Percentiles rank a stretch among this genome's conserved stretches.
Evolutionary conservation across 331 rosid species (phyloP).

Genomic region (Quercus tomentella): DNA sequence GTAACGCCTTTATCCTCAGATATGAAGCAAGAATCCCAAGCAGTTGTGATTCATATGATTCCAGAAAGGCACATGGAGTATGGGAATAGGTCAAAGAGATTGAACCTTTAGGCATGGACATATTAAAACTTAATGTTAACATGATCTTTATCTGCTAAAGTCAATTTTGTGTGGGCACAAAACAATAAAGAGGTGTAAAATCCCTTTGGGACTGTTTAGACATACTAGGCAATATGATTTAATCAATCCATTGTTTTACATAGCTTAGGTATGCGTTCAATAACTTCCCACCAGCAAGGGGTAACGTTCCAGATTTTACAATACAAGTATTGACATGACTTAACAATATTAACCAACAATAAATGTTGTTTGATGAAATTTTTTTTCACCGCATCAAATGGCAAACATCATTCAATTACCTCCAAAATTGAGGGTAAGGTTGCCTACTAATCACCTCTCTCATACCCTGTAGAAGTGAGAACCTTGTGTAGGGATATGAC

Average conservation of each 20-base stretch:
- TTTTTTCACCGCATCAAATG: background rate
- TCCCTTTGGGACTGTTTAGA: background rate
- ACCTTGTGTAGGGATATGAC: too few relatives aligned
- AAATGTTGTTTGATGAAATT: background rate
- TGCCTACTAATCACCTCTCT: too few relatives aligned
- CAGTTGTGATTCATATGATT: background rate
- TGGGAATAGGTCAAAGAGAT: background rate
- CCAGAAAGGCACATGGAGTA: too few relatives aligned
- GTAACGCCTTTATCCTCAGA: background rate
- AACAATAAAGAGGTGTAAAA: background rate
- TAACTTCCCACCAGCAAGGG: background rate
- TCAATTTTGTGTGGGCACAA: background rate
- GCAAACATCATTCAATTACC: background rate
- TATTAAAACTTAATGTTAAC: background rate
- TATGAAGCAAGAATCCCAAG: background rate
- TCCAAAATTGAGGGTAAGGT: background rate
- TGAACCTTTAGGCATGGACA: background rate
- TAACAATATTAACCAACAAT: background rate
- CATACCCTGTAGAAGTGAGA: too few relatives aligned
- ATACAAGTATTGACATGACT: background rate
- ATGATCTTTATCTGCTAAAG: background rate
- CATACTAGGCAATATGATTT: background rate
- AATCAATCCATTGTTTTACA: background rate
- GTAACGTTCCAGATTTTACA: background rate
- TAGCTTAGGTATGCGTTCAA: background rate